Evolutionary conservation across 2,329 filamentous ascomycete genomes (phyloP), one percentile per base, ranked within the genome.

Genomic region (Fusarium equiseti): DNA sequence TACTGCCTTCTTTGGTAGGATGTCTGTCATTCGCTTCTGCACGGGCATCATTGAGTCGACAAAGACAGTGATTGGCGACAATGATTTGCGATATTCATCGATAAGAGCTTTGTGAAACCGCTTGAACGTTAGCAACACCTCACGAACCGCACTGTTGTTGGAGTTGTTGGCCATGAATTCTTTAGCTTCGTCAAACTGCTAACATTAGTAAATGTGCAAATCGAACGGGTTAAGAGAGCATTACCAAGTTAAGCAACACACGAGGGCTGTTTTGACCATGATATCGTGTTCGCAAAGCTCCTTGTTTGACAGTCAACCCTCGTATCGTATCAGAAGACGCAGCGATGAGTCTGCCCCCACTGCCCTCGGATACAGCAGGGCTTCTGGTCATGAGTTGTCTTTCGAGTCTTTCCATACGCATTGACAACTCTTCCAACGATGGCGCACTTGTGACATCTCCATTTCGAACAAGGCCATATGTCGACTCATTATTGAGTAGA

Each of bases 1-100:
- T 11, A 86, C 82, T 1, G 78, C 62, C 72, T 82, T 85, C 32
- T 81, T 83, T 1, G 87, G 87, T 20, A 88, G 72, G 16, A 88
- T 86, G 61, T 88, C 86, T 31, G 81, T 82, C 87, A 89, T 89
- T 49, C 87, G 85, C 75, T 87, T 87, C 60, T 84, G 83, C 4
- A 88, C 81, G 0, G 87, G 86, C 74, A 87, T 85, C 79, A 88
- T 85, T n/a, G 86, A 88, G 71, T 88, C 85, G 29, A 88, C 86
- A 70, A 85, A 88, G 32, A 88, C 86, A 5, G 85, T 81, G 46
- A 88, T 87, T 1, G 87, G 86, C 8, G 83, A 77, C 43, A 87
- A 77, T 0, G 81, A 81, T 69, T 83, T 83, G 56, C 79, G 79
- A 71, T 85, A 82, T 31, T 86, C 83, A 51, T 84, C 81, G 67